A percentile compares a stretch with the other conserved stretches of the same genome.
phyloP scores from a whole-genome alignment of 202 grass and related monocot species.

The Brachypodium distachyon region DNA sequence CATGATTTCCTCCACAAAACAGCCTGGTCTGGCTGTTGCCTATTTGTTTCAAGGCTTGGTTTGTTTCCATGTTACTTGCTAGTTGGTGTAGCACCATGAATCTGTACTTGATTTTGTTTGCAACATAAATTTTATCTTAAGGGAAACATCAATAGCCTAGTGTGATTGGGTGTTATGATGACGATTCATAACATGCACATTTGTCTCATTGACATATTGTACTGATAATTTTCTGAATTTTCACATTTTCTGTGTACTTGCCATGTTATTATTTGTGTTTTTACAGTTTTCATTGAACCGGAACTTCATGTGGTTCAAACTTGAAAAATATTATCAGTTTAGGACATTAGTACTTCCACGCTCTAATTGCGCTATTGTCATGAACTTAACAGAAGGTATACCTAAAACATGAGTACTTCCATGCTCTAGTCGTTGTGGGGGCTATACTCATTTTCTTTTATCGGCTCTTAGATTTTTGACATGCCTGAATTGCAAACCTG shows the following conservation, averaged over 20 bases:
- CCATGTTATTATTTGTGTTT: neutral
- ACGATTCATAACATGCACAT: neutral
- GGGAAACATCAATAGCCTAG: neutral
- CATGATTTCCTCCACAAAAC: neutral
- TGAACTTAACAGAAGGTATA: neutral
- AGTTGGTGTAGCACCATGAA: neutral
- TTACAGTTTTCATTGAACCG: neutral
- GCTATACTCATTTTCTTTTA: neutral
- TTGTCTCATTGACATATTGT: neutral
- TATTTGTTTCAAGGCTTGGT: no score
- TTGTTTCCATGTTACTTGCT: neutral
- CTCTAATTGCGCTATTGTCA: neutral
- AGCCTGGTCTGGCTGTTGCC: neutral
- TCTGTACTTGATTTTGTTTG: neutral
- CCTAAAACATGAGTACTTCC: neutral
- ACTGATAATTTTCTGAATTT: neutral
- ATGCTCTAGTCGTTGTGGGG: neutral
- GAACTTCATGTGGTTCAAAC: neutral
- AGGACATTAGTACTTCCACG: neutral
- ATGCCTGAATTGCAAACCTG: neutral
- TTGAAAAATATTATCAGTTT: neutral
- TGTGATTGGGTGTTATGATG: slow-evolving; percentile 1
- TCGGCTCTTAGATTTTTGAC: neutral
- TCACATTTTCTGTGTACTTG: neutral
- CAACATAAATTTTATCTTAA: slow-evolving; percentile 3